These are phyloP conservation scores for Botrytis elliptica DNA, from an alignment of 2,329 filamentous ascomycete genomes.

Conservation along the genomic window DNA sequence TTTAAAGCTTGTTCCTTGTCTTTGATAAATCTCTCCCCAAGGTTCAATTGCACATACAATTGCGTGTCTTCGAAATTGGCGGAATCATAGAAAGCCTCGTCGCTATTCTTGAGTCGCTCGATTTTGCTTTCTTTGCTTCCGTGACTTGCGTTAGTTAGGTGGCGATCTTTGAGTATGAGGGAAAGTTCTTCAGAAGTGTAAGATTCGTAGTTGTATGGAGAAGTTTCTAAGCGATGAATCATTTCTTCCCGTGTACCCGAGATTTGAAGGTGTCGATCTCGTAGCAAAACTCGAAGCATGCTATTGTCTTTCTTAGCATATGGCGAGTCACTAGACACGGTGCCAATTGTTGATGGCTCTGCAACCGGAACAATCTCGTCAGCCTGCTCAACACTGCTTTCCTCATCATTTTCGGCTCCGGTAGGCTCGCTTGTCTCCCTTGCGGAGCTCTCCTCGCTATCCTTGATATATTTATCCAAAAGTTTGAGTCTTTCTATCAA, in stretches of 20 bases:
- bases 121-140: slow-evolving; percentile 27
- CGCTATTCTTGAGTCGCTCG: slow-evolving; percentile 23
- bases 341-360: background rate
- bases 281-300: slow-evolving; percentile 25
- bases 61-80: background rate
- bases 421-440: background rate
- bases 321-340: slow-evolving; percentile 1
- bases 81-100: slow-evolving; percentile 23
- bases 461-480: background rate
- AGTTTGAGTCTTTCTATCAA: background rate
- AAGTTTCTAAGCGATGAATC: slow-evolving; percentile 26
- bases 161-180: slow-evolving; percentile 25
- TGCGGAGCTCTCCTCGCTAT: too few species aligned
- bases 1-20: background rate
- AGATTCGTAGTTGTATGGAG: slow-evolving; percentile 25
- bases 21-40: background rate
- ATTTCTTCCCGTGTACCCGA: slow-evolving; percentile 28
- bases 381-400: background rate
- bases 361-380: background rate
- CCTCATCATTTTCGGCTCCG: background rate
- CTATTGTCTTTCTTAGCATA: slow-evolving; percentile 30
- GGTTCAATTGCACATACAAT: background rate
- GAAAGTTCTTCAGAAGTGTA: slow-evolving; percentile 15
- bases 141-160: background rate
- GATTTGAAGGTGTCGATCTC: slow-evolving; percentile 19